Percentiles rank a stretch among this genome's conserved stretches.
These are phyloP conservation scores for Trichoderma atrobrunneum DNA, from an alignment of 2,329 filamentous ascomycete species.

Conservation along the genomic window DNA sequence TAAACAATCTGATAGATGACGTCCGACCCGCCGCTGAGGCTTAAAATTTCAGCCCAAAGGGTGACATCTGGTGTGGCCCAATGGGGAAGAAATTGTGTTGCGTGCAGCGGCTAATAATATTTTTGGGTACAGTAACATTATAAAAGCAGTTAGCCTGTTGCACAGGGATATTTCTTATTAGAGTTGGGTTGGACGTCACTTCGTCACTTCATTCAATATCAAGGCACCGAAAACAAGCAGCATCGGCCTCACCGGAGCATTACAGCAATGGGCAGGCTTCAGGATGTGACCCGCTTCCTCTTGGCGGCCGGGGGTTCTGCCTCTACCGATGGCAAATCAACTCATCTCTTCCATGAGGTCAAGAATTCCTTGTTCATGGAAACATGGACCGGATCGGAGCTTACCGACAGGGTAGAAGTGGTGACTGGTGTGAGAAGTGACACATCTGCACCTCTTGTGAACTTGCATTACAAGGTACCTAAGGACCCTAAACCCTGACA, in stretches of 20 bases:
- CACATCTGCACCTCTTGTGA: background rate
- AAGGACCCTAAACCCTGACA: background rate
- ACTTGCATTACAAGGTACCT: background rate
- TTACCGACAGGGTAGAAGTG: background rate
- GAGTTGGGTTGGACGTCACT: background rate
- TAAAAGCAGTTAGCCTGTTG: background rate
- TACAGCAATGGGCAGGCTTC: background rate
- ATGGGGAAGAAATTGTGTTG: background rate
- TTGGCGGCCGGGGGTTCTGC: background rate
- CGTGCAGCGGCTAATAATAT: background rate
- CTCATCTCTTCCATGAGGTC: background rate
- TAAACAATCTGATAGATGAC: no score
- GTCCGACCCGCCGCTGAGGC: background rate
- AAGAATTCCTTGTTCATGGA: background rate
- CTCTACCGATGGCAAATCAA: background rate
- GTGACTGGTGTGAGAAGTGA: background rate
- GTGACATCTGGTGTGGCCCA: background rate
- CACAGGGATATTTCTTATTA: background rate
- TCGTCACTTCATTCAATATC: background rate
- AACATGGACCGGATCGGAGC: background rate
- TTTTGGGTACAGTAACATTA: background rate
- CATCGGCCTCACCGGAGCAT: background rate
- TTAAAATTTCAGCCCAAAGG: background rate
- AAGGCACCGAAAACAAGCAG: background rate
- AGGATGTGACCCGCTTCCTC: background rate